Percentiles rank a stretch among this genome's conserved stretches.
These are phyloP conservation scores for Pythium scleroteichum DNA, from an alignment of 352 stramenopile genomes.

Conservation along the genomic window DNA sequence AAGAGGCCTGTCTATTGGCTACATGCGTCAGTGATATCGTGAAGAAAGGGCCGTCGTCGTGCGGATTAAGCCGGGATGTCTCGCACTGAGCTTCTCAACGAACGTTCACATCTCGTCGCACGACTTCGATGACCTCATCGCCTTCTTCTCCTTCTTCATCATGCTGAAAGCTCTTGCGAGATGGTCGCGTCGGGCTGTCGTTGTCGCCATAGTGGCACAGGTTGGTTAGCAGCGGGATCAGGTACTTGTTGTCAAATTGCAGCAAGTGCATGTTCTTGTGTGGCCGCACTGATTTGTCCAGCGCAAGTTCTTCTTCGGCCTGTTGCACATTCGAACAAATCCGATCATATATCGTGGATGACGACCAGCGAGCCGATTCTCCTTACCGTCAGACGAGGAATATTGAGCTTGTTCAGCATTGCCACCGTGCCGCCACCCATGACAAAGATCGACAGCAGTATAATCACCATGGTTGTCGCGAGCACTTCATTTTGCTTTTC, in stretches of 20 bases:
- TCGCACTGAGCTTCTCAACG: conserved; percentile 27
- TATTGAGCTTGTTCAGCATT: conserved; percentile 85
- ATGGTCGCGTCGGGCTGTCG: conserved; percentile 33
- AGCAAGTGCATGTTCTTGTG: conserved; percentile 81
- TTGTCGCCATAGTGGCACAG: conserved; percentile 58
- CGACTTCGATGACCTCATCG: conserved; percentile 75
- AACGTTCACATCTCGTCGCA: conserved; percentile 60
- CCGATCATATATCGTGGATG: no score
- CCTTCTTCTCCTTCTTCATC: conserved; percentile 41
- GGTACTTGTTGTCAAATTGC: conserved; percentile 87
- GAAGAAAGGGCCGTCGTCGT: background rate
- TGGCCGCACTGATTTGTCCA: conserved; percentile 79
- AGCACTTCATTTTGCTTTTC: conserved; percentile 87
- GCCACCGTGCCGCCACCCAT: conserved; percentile 90
- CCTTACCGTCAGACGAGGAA: conserved; percentile 78
- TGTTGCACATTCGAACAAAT: conserved; percentile 18
- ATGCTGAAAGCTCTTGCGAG: conserved; percentile 47
- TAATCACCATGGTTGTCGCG: conserved; percentile 90
- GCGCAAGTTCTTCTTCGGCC: conserved; percentile 65
- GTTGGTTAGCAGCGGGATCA: conserved; percentile 80
- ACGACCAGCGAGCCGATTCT: background rate
- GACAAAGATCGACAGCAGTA: conserved; percentile 91
- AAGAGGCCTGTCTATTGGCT: no score
- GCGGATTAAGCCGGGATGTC: background rate
- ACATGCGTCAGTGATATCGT: no score